Conservation (phyloP, 2,329 filamentous ascomycete species). For the Parasarocladium wereldwijsianum region DNA sequence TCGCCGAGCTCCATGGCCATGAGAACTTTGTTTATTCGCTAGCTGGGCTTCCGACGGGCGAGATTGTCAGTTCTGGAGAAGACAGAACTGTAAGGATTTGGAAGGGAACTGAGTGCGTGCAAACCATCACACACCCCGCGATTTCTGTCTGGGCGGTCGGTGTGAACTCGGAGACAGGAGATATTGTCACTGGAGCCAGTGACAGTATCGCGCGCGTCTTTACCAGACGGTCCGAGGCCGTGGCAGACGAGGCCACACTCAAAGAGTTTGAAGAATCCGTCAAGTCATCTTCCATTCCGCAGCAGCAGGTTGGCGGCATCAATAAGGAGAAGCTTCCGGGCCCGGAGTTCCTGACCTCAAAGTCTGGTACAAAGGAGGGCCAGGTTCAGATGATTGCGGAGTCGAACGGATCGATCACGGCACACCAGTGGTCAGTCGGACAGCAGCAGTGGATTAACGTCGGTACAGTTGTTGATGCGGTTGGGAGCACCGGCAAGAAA, state of each 20-base stretch:
- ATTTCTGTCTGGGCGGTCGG: constrained; percentile 93
- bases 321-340: constrained; percentile 89
- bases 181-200: constrained; percentile 88
- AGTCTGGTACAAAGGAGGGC: constrained; percentile 86
- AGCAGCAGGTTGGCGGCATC: constrained; percentile 68
- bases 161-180: constrained; percentile 67
- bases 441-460: constrained; percentile 70
- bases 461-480: constrained; percentile 86
- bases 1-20: constrained; percentile 72
- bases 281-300: constrained; percentile 70
- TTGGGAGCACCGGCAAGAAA: constrained; percentile 68
- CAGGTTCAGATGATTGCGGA: constrained; percentile 88
- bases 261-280: constrained; percentile 70
- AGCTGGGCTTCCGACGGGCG: constrained; percentile 61
- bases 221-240: constrained; percentile 52
- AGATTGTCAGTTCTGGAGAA: constrained; percentile 82
- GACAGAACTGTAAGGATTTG: constrained; percentile 89
- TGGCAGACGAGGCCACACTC: constrained; percentile 54
- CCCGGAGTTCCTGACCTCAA: constrained; percentile 68
- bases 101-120: constrained; percentile 68
- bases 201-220: constrained; percentile 79
- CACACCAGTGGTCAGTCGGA: constrained; percentile 70
- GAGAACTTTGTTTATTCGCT: constrained; percentile 92
- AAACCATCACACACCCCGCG: constrained; percentile 93
- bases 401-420: constrained; percentile 65